phyloP scores from a whole-genome alignment of 2,329 filamentous ascomycete species.

The Talaromyces sp. region DNA sequence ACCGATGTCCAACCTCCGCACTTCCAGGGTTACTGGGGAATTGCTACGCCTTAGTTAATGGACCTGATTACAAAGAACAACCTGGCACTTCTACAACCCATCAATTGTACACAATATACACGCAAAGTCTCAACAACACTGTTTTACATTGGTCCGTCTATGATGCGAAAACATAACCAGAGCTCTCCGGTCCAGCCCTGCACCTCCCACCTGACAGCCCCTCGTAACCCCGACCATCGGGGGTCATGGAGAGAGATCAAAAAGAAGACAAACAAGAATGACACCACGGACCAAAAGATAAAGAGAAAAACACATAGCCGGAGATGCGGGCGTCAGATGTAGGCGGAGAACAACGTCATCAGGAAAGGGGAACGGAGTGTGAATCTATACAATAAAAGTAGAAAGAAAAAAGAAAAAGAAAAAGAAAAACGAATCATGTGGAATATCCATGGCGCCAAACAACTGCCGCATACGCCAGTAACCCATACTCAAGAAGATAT shows the following conservation, averaged over 20 bases:
- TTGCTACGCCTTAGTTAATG: no score
- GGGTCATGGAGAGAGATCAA: constrained; percentile 27
- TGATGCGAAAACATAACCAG: constrained; percentile 38
- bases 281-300: constrained; percentile 24
- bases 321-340: constrained; percentile 28
- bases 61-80: not conserved
- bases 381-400: constrained; percentile 10
- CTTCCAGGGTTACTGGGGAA: no score
- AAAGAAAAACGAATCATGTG: constrained; percentile 16
- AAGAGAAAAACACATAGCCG: constrained; percentile 6
- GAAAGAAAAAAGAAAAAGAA: constrained; percentile 1
- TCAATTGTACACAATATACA: not conserved
- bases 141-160: constrained; percentile 46
- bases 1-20: not conserved
- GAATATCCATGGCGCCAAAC: constrained; percentile 42
- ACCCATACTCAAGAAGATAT: constrained; percentile 35
- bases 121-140: constrained; percentile 19
- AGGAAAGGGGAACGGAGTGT: constrained; percentile 14
- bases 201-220: constrained; percentile 21
- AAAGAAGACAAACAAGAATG: constrained; percentile 26
- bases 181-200: constrained; percentile 33
- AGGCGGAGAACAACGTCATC: constrained; percentile 29
- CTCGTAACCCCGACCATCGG: constrained; percentile 26
- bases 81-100: not conserved
- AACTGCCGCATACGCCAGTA: constrained; percentile 38